These are phyloP conservation scores for Colletotrichum theobromicola DNA, from an alignment of 2,329 filamentous ascomycete species.

Conservation along the genomic window DNA sequence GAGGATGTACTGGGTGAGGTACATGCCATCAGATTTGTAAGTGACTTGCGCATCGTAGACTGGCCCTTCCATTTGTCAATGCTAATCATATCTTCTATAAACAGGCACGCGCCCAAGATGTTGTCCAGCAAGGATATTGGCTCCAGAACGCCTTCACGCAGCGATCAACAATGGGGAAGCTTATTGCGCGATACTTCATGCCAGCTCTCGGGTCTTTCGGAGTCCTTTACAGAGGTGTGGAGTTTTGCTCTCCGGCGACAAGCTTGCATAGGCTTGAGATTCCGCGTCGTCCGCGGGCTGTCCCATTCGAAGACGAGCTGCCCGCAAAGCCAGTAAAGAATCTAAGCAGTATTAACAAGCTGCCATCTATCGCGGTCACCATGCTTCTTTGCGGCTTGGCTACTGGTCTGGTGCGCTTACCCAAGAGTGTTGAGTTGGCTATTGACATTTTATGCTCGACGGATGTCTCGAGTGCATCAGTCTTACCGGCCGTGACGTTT, in stretches of 20 bases:
- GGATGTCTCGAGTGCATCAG: not conserved
- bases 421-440: fast-evolving
- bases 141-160: not conserved
- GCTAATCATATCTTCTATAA: not conserved
- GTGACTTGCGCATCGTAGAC: no score
- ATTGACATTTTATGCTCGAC: not conserved
- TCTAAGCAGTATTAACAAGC: not conserved
- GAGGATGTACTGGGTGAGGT: not conserved
- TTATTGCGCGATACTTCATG: not conserved
- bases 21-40: not conserved
- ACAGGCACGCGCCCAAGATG: not conserved
- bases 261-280: not conserved
- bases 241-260: not conserved
- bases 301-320: constrained; percentile 3
- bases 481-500: not conserved
- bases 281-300: not conserved
- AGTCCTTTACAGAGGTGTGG: not conserved
- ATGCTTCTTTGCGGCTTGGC: not conserved
- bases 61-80: no score
- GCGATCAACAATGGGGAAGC: not conserved
- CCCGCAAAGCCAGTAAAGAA: not conserved
- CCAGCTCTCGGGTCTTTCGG: not conserved
- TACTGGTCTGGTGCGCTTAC: not conserved
- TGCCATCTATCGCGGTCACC: not conserved
- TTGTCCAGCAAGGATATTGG: not conserved